Conservation (phyloP, 2,329 filamentous ascomycete genomes). For the Hirsutella rhossiliensis region DNA sequence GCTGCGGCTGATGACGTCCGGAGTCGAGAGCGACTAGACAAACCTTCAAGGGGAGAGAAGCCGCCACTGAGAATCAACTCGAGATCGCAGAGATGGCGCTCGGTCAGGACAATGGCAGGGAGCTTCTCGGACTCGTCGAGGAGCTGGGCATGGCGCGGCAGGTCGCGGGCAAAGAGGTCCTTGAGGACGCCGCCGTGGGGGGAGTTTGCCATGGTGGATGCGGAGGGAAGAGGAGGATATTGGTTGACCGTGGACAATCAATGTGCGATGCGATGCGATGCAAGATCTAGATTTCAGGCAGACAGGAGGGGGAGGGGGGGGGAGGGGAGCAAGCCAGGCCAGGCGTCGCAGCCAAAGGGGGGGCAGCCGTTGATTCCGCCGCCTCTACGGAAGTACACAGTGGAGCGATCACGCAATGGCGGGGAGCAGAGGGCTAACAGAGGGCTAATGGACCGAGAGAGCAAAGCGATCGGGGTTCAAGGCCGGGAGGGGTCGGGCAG, state of each 20-base stretch:
- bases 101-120: conserved; percentile 71
- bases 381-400: background rate
- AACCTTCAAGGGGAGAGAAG: conserved; percentile 94
- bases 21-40: conserved; percentile 18
- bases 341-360: background rate
- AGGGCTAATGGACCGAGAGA: too few relatives aligned
- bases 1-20: background rate
- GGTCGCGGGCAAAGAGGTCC: conserved; percentile 92
- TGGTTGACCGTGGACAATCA: background rate
- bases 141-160: conserved; percentile 69
- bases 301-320: background rate
- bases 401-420: conserved; percentile 18
- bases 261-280: background rate
- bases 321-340: background rate
- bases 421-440: conserved; percentile 11
- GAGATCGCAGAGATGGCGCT: conserved; percentile 95
- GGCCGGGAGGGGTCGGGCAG: background rate
- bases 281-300: background rate
- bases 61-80: conserved; percentile 96
- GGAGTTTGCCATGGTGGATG: conserved; percentile 46
- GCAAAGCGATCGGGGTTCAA: background rate
- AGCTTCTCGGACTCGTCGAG: conserved; percentile 74
- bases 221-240: background rate
- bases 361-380: background rate
- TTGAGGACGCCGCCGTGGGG: conserved; percentile 92